Conservation (phyloP, 2,329 filamentous ascomycete genomes). For the Cadophora sp. region DNA sequence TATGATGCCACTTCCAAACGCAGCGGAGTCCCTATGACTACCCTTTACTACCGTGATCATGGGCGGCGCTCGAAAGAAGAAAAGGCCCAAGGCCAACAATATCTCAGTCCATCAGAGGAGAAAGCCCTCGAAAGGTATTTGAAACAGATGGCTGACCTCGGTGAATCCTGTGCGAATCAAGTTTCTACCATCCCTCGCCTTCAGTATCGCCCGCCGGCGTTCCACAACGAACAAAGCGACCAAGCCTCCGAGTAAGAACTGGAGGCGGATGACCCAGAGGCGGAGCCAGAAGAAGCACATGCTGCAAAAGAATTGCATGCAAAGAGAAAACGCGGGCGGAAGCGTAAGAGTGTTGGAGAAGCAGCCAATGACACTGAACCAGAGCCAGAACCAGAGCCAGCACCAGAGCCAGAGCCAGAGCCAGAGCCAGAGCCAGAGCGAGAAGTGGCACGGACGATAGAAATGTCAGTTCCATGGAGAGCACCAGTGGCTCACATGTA, state of each 20-base stretch:
- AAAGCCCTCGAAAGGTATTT: constrained; percentile 34
- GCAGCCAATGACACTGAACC: neutral
- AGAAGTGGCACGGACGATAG: constrained; percentile 18
- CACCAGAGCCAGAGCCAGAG: too few species aligned
- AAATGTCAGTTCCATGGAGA: constrained; percentile 1
- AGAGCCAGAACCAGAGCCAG: too few species aligned
- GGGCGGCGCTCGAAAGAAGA: constrained; percentile 40
- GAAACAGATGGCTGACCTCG: constrained; percentile 24
- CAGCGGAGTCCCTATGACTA: constrained; percentile 36
- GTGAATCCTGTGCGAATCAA: constrained; percentile 31
- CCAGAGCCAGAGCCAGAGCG: constrained; percentile 19
- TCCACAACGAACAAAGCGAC: constrained; percentile 25
- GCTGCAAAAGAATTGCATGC: neutral
- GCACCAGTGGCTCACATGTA: constrained; percentile 19
- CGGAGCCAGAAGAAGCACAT: constrained; percentile 8
- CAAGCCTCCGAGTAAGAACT: constrained; percentile 34
- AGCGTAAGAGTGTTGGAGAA: neutral
- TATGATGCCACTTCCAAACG: constrained; percentile 39
- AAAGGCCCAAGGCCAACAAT: constrained; percentile 42
- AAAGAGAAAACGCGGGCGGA: constrained; percentile 1
- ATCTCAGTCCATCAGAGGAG: constrained; percentile 42
- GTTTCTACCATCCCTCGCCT: constrained; percentile 25
- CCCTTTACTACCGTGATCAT: constrained; percentile 25
- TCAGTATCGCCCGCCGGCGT: constrained; percentile 26
- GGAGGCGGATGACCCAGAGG: constrained; percentile 24